Evolutionary conservation across 2,329 filamentous ascomycete genomes (phyloP).

Genomic region (Didymella pinodella): DNA sequence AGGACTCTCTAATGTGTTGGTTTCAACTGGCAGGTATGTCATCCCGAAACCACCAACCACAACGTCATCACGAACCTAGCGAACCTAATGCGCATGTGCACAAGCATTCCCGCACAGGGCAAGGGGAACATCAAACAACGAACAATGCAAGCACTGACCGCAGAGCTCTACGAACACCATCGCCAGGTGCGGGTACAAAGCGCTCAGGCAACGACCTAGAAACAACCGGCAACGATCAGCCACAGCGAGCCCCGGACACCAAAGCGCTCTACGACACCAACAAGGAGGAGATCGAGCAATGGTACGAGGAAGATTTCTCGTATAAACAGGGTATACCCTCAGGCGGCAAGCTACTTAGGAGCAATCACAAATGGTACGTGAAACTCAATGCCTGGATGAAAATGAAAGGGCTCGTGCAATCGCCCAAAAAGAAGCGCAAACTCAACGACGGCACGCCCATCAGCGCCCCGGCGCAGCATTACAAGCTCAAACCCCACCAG

Average conservation of each 20-base stretch:
- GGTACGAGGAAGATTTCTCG: constrained; percentile 6
- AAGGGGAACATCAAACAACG: not conserved
- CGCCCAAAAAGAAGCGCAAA: not conserved
- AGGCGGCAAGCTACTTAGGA: not conserved
- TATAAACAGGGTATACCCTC: not conserved
- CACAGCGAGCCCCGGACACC: not conserved
- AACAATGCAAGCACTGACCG: not conserved
- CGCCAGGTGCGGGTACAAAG: not conserved
- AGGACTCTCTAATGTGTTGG: not conserved
- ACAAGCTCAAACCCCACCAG: not conserved
- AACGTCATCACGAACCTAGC: not conserved
- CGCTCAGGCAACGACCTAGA: not conserved
- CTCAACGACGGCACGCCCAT: not conserved
- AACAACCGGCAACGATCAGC: too few species aligned
- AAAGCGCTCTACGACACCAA: not conserved
- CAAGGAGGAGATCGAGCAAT: constrained; percentile 5
- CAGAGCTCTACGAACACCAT: not conserved
- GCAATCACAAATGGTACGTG: not conserved
- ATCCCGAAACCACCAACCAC: not conserved
- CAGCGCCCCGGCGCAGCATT: not conserved
- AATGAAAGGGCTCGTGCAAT: not conserved
- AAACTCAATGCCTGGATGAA: constrained; percentile 5
- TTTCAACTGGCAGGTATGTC: not conserved
- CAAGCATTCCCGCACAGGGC: not conserved
- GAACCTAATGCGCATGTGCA: not conserved